Base-by-base conservation (phyloP, 2,329 filamentous ascomycete genomes). In the Fusarium haematococcum region DNA sequence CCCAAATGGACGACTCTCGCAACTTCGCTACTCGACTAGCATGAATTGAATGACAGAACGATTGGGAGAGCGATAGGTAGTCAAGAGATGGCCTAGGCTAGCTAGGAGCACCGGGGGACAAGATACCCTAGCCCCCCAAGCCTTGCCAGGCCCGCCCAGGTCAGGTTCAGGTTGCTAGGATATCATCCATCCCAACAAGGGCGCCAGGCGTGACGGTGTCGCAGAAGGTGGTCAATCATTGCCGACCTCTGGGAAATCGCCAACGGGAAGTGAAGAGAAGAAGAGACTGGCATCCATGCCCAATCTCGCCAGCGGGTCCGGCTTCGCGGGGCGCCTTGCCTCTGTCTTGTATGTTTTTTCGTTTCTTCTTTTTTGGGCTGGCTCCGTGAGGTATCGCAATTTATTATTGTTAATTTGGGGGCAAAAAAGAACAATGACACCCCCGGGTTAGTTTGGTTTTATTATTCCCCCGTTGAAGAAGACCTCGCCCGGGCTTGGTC, bases 101-200 rank as follows among this genome's bases (percentile, higher is more conserved):
- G 48, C 48, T 52, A 27, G 65, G 71, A 63, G 54, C 64, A 18
- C 68, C 71, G 71, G 71, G 71, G 71, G 48, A 52, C 59, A 69
- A 75, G 68, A 56, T 73, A 59, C 71, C 72, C 72, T 64, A 54
- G 68, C 35, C 62, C 71, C 71, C 72, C 72, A 65, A 75, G 58
- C 65, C 65, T 72, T 50, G 41, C 41, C 41, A 23, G 41, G 43
- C 43, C 43, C 20, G 23, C 6, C 41, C 41, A 43, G 41, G 43
- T 48, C 43, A 48, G 43, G 43, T 30, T 52, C 65, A 43, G 41
- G 69, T 72, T 54, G 65, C 69, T 59, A 30, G 54, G 54, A 57
- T 69, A 57, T 43, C 23, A n/a, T 30, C 43, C 48, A 61, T 41
- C 33, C 45, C 57, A 62, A 45, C 39, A 43, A 62, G 41, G 52